Conservation (phyloP, 2,329 filamentous ascomycete genomes). For the Mycosphaerella arachidis region DNA sequence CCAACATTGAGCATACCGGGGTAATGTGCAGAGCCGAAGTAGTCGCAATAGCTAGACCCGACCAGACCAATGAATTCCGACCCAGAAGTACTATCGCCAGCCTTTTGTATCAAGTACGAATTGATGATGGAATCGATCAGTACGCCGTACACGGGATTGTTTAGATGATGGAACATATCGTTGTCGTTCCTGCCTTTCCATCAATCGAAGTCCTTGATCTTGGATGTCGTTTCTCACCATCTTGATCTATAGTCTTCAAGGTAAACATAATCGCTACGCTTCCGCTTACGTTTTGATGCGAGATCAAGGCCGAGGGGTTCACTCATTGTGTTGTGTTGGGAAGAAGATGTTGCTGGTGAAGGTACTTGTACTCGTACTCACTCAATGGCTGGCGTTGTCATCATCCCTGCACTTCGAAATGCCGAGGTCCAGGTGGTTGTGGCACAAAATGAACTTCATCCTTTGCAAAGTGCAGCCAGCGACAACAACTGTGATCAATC, state of each 20-base stretch:
- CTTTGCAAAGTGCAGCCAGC: background rate
- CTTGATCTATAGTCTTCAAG: conserved; percentile 77
- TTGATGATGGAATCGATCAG: conserved; percentile 80
- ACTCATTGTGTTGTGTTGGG: background rate
- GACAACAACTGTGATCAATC: too few species aligned
- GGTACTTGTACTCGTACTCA: background rate
- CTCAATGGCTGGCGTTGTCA: background rate
- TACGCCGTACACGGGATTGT: conserved; percentile 47
- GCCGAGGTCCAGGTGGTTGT: background rate
- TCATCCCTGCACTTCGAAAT: background rate
- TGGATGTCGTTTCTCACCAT: conserved; percentile 54
- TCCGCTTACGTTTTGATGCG: conserved; percentile 28
- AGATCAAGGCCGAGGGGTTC: conserved; percentile 42
- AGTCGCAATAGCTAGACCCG: conserved; percentile 80
- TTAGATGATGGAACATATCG: conserved; percentile 80
- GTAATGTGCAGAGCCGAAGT: conserved; percentile 70
- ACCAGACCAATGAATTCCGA: conserved; percentile 75
- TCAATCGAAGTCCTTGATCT: background rate
- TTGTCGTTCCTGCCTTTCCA: conserved; percentile 69
- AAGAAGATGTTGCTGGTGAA: conserved; percentile 3
- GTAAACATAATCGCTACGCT: conserved; percentile 70
- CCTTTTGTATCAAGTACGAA: conserved; percentile 76
- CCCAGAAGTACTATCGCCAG: conserved; percentile 66
- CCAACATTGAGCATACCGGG: conserved; percentile 78
- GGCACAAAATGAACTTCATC: too few species aligned